phyloP scores from a whole-genome alignment of 129 eudicot species.

The Lactuca sativa region DNA sequence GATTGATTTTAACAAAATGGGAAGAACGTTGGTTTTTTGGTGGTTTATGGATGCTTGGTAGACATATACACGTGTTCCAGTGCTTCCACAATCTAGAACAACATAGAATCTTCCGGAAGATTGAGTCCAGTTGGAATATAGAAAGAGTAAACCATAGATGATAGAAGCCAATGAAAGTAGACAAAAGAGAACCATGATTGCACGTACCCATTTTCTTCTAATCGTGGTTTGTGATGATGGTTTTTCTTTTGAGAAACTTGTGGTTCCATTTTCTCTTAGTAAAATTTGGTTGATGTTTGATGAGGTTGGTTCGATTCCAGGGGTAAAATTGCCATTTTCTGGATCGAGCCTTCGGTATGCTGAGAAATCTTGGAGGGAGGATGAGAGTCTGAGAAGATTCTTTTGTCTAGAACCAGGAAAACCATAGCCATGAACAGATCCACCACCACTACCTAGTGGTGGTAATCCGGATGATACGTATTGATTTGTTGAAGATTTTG shows the following conservation, averaged over 20 bases:
- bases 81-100: constrained; percentile 98
- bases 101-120: constrained; percentile 73
- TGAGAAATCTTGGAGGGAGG: constrained; percentile 96
- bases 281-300: constrained; percentile 37
- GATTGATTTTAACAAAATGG: constrained; percentile 64
- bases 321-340: constrained; percentile 47
- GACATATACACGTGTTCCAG: constrained; percentile 92
- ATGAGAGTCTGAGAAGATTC: constrained; percentile 63
- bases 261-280: constrained; percentile 52
- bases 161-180: constrained; percentile 56
- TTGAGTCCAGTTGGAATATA: constrained; percentile 60
- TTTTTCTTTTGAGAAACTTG: constrained; percentile 87
- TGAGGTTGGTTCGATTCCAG: constrained; percentile 37
- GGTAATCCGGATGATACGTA: constrained; percentile 61
- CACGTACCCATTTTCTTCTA: constrained; percentile 61
- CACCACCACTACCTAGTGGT: constrained; percentile 55
- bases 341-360: constrained; percentile 66
- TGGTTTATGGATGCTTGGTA: constrained; percentile 67
- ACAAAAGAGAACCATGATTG: constrained; percentile 51
- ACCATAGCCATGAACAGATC: constrained; percentile 43
- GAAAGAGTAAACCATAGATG: constrained; percentile 34
- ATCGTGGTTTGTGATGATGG: constrained; percentile 36
- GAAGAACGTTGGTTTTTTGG: constrained; percentile 57
- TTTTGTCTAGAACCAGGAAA: constrained; percentile 48
- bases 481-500: constrained; percentile 53